Conservation (phyloP, 2,329 filamentous ascomycete species). For the Penicillium hesseltinei region DNA sequence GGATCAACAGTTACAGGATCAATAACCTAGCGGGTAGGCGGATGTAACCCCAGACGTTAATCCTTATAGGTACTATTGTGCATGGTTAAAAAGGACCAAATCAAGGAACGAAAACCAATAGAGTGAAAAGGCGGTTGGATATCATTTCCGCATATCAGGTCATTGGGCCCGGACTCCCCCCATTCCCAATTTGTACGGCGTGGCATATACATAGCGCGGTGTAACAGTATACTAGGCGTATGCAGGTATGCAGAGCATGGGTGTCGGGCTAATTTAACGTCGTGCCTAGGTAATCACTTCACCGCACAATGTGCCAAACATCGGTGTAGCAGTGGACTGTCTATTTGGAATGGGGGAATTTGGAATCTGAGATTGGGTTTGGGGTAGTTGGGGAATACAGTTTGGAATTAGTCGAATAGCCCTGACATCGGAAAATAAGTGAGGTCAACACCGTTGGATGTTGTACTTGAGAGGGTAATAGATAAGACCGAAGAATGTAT, state of each 20-base stretch:
- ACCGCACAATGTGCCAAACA: constrained; percentile 3
- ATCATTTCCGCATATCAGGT: neutral
- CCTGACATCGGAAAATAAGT: neutral
- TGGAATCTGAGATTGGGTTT: neutral
- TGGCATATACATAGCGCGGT: constrained; percentile 9
- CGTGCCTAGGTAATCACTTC: neutral
- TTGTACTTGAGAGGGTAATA: neutral
- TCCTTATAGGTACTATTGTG: neutral
- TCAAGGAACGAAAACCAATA: neutral
- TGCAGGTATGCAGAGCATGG: constrained; percentile 1
- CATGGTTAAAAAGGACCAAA: neutral
- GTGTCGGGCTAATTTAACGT: constrained; percentile 4
- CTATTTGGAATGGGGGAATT: neutral
- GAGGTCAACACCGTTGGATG: neutral
- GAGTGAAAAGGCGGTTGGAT: neutral
- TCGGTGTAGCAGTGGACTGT: constrained; percentile 2
- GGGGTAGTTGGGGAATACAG: neutral
- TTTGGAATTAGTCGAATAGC: neutral
- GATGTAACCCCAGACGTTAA: neutral
- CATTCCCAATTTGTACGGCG: constrained; percentile 5
- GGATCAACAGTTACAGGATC: neutral
- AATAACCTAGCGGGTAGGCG: neutral
- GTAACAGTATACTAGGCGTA: neutral
- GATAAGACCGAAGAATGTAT: neutral
- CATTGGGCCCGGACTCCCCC: neutral